These are phyloP conservation scores for Microcyclosporella mali DNA, from an alignment of 2,329 filamentous ascomycete genomes.

Conservation along the genomic window DNA sequence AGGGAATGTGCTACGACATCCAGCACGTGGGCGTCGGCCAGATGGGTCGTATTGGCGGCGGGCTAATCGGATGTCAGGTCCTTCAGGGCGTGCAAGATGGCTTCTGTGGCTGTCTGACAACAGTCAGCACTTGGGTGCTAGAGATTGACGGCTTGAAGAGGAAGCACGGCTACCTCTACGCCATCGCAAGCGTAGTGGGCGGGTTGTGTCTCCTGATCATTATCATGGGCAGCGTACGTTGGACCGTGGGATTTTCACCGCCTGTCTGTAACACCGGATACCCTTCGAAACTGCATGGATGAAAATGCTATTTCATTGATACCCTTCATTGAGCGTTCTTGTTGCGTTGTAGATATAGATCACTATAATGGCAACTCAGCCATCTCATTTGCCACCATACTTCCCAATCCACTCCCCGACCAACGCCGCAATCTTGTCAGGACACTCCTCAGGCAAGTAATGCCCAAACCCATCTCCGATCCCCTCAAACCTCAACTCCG, in stretches of 20 bases:
- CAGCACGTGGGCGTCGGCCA: constrained; percentile 53
- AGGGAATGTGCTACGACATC: constrained; percentile 73
- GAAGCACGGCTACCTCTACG: constrained; percentile 64
- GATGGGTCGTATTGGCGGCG: constrained; percentile 34
- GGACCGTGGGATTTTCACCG: constrained; percentile 49
- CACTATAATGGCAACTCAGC: no score
- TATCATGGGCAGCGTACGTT: constrained; percentile 69
- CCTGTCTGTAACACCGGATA: constrained; percentile 34
- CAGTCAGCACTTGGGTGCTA: constrained; percentile 44
- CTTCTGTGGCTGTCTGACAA: constrained; percentile 45
- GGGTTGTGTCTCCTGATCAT: constrained; percentile 57
- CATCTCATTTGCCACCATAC: constrained; percentile 6
- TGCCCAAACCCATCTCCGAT: constrained; percentile 39
- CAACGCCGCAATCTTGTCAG: constrained; percentile 29
- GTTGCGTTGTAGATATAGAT: neutral
- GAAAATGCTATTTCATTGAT: constrained; percentile 2
- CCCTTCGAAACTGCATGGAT: constrained; percentile 24
- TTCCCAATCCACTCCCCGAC: constrained; percentile 24
- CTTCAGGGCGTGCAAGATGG: constrained; percentile 45
- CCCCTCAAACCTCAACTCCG: constrained; percentile 27
- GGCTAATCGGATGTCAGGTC: constrained; percentile 39
- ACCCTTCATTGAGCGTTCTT: neutral
- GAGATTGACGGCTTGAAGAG: constrained; percentile 37
- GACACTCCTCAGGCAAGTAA: constrained; percentile 44
- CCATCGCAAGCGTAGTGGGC: constrained; percentile 52